Percentiles rank a stretch among this genome's conserved stretches.
Evolutionary conservation across 495 filamentous ascomycete genomes (phyloP).

Genomic region (Clavariopsis aquatica): DNA sequence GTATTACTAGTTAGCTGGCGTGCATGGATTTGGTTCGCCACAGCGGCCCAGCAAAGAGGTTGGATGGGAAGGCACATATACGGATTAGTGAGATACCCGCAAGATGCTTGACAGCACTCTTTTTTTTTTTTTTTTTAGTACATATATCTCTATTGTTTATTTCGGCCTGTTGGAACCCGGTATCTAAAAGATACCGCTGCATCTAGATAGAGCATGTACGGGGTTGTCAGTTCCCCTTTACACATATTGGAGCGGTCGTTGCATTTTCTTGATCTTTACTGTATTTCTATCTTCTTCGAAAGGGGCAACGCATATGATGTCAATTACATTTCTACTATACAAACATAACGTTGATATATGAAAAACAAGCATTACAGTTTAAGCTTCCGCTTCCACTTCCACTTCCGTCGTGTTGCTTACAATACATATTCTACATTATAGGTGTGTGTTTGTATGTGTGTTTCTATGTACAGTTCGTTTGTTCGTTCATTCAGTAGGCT

Average conservation of each 20-base stretch:
- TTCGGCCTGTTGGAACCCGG: no score
- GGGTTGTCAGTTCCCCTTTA: background rate
- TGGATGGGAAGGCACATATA: background rate
- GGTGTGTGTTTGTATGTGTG: background rate
- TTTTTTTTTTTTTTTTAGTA: background rate
- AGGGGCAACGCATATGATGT: no score
- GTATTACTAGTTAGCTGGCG: background rate
- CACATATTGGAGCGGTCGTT: background rate
- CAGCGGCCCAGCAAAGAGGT: no score
- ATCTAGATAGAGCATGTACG: no score
- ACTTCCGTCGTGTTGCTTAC: background rate
- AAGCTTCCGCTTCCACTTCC: no score
- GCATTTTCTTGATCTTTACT: no score
- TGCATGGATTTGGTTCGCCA: background rate
- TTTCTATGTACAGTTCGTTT: background rate
- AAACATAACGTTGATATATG: no score
- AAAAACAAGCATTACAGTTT: no score
- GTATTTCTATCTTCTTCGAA: no score
- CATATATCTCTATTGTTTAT: no score
- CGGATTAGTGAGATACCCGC: background rate
- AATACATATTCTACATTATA: background rate
- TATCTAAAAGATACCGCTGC: no score
- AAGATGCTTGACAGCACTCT: background rate
- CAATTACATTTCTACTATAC: no score
- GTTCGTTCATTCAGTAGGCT: background rate